Base-by-base conservation (phyloP, 371 early-diverging fungal genomes). In the Thermomucor indicae-seudaticae region DNA sequence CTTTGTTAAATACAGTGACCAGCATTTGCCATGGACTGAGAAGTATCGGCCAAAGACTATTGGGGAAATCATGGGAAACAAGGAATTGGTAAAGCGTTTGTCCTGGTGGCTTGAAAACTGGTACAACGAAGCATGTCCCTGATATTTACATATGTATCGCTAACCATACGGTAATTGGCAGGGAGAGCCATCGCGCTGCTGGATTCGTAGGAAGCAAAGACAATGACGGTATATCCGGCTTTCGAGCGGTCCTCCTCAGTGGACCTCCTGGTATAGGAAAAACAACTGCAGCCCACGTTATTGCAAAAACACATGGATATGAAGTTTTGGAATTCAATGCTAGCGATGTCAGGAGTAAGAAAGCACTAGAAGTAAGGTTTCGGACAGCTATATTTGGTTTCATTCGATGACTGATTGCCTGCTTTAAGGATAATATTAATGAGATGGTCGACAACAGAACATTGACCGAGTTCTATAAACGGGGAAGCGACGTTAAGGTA, bases 201-300 rank as follows among this genome's bases (percentile, higher is more conserved):
- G 37, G 29, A 28, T 19, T 67, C 53, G 11, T 19, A 3, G 3
- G 27, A 31, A 14, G 37, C 38, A 6, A 30, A 8, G 37, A 28
- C n/a, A 46, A 62, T 16, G 55, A 55, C 11, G 55, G 53, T 11
- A 58, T 64, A 6, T 30, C 38, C n/a, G 35, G 39, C 4, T 73
- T 55, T 44, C 78, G 87, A 12, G 95, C 99, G 0, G 80, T 91
- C 3, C 62, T 99, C 6, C 69, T 99, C 1, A 93, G 95, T 34
- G 99, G 99, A 0, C 89, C 96, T 10, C 99, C 99, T 11, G 99
- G 99, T 2, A 89, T 99, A 24, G 99, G 99, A 30, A 99, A 99
- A 70, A 99, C 99, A 3, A 96, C 99, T 0, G 75, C 96, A 0
- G 99, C 97, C 0, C 91, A 93, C 62, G 65, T 99, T 19, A 88